phyloP scores from a whole-genome alignment of 495 filamentous ascomycete genomes.

The Tuber microsphaerosporum region DNA sequence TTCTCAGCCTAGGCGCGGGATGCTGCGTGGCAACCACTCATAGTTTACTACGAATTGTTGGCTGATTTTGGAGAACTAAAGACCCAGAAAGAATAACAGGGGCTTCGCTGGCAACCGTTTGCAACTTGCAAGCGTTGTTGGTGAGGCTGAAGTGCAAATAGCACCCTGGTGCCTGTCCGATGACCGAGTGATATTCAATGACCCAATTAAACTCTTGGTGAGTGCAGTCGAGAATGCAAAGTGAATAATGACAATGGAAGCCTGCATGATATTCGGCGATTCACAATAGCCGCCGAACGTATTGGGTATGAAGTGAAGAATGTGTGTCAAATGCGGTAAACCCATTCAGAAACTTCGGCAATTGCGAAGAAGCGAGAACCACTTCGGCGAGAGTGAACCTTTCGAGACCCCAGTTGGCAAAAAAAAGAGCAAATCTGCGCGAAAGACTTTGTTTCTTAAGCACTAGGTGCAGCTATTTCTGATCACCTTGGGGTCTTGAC shows the following conservation, averaged over 20 bases:
- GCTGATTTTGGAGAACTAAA: neutral
- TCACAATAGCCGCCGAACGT: neutral
- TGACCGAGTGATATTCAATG: neutral
- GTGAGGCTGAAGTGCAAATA: neutral
- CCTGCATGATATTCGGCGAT: neutral
- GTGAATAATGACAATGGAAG: neutral
- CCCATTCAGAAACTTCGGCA: neutral
- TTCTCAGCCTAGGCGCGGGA: neutral
- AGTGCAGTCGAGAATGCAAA: neutral
- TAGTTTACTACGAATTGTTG: neutral
- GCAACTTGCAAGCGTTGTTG: neutral
- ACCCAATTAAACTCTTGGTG: neutral
- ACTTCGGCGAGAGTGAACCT: neutral
- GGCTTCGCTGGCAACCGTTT: neutral
- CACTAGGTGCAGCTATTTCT: neutral
- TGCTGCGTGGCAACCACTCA: neutral
- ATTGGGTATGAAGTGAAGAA: neutral
- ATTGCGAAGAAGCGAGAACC: neutral
- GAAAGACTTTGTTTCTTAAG: neutral
- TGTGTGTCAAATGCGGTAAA: neutral
- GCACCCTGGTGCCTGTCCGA: neutral
- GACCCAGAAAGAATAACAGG: neutral
- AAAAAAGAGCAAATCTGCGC: neutral
- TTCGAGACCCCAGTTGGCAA: neutral
- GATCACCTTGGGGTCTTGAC: neutral